Evolutionary conservation across 805 yeast genomes (phyloP).

Genomic region (Wickerhamiella spandovensis): DNA sequence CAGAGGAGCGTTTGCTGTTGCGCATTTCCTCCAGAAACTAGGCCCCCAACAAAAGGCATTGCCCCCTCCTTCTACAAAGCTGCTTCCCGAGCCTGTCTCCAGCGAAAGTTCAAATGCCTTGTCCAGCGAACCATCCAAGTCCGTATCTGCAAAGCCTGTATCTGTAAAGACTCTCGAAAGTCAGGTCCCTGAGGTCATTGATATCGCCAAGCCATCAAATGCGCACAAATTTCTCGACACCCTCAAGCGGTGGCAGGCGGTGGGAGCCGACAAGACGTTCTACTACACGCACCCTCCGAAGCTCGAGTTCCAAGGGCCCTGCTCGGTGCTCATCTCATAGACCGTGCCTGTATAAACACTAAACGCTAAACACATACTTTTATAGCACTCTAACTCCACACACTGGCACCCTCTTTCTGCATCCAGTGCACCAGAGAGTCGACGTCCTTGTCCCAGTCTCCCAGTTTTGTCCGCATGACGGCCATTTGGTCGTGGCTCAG

Average conservation of each 20-base stretch:
- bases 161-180: background rate
- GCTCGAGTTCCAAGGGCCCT: slow-evolving; percentile 3
- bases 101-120: no score
- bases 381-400: slow-evolving; percentile 36
- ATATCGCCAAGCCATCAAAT: background rate
- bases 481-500: slow-evolving; percentile 71
- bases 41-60: background rate
- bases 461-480: slow-evolving; percentile 58
- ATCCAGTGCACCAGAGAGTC: slow-evolving; percentile 48
- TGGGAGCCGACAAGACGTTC: background rate
- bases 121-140: background rate
- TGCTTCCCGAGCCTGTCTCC: no score
- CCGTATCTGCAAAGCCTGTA: no score
- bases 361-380: background rate
- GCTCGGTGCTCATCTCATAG: slow-evolving; percentile 1
- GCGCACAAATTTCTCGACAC: background rate
- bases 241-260: background rate
- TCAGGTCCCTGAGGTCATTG: background rate
- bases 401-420: slow-evolving; percentile 45
- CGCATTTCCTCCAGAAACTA: background rate
- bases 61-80: background rate
- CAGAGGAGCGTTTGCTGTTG: background rate
- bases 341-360: background rate
- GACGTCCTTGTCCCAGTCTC: slow-evolving; percentile 69
- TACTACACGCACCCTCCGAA: slow-evolving; percentile 4